Conservation (phyloP, 139 green algal species). For the Axilococcus clingmanii region DNA sequence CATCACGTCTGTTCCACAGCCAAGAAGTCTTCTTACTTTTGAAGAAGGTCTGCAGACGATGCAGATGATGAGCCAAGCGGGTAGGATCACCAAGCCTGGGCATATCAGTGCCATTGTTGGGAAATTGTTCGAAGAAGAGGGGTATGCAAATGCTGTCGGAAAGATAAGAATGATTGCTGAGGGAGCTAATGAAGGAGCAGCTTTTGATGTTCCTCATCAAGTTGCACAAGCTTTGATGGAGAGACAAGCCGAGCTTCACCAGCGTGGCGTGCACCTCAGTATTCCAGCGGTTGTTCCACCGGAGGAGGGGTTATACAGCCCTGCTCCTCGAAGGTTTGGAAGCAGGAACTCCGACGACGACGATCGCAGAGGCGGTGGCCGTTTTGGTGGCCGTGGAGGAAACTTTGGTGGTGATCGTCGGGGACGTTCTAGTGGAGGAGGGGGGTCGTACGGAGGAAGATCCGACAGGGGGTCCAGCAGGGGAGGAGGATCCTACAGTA, state of each 20-base stretch:
- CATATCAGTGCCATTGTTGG: slow-evolving; percentile 41
- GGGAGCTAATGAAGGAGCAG: slow-evolving; percentile 34
- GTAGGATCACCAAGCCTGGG: slow-evolving; percentile 28
- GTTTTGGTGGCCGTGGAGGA: background rate
- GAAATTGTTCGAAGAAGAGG: slow-evolving; percentile 14
- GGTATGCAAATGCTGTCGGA: slow-evolving; percentile 30
- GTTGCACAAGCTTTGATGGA: slow-evolving; percentile 37
- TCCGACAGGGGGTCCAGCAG: background rate
- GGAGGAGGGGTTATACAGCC: slow-evolving; percentile 26
- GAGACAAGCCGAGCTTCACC: slow-evolving; percentile 23
- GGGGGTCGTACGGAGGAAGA: slow-evolving; percentile 4
- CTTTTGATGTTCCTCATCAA: slow-evolving; percentile 72
- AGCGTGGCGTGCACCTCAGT: slow-evolving; percentile 28
- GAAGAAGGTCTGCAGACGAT: slow-evolving; percentile 63
- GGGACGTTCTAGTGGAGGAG: too few relatives aligned
- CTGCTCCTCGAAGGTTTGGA: background rate
- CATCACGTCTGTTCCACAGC: slow-evolving; percentile 64
- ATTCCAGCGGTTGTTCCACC: slow-evolving; percentile 23
- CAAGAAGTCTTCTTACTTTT: slow-evolving; percentile 56
- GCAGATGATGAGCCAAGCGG: slow-evolving; percentile 33
- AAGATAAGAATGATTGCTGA: slow-evolving; percentile 44
- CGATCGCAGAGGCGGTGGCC: slow-evolving; percentile 10
- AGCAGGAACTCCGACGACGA: background rate
- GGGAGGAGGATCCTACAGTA: background rate
- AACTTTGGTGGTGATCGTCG: background rate